A percentile compares a stretch with the other conserved stretches of the same genome.
Conservation (phyloP, 176 grass and related monocot species). For the Musa beccarii region DNA sequence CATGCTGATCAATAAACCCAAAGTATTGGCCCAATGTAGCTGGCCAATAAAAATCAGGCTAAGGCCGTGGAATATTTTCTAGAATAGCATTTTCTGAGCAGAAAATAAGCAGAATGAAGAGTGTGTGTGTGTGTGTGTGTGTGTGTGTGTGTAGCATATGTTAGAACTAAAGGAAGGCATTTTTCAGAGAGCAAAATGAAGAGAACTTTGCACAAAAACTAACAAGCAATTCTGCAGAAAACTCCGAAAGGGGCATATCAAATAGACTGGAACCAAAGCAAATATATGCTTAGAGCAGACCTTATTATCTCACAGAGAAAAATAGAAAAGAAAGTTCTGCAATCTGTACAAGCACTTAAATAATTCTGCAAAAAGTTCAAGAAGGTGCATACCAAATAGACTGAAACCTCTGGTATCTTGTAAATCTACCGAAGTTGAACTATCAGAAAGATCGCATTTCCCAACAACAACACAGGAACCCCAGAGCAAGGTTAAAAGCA, state of each 20-base stretch:
- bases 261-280: neutral
- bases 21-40: no score
- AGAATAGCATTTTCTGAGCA: neutral
- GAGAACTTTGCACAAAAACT: neutral
- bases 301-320: neutral
- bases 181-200: neutral
- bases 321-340: neutral
- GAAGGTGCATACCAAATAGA: slow-evolving; percentile 47
- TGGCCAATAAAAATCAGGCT: no score
- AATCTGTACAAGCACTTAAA: neutral
- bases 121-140: neutral
- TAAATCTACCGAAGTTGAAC: slow-evolving; percentile 34
- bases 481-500: slow-evolving; percentile 91
- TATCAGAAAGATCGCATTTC: slow-evolving; percentile 67
- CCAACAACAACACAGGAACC: slow-evolving; percentile 93
- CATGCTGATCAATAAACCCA: no score
- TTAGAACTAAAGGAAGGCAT: neutral
- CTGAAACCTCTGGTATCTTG: slow-evolving; percentile 49
- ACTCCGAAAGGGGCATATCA: neutral
- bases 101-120: neutral
- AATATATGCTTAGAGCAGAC: neutral
- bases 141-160: no score
- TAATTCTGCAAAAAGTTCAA: neutral
- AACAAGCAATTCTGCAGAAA: neutral
- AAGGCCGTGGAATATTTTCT: neutral